Conservation (phyloP, 2,329 filamentous ascomycete species). For the Phoma sp. region DNA sequence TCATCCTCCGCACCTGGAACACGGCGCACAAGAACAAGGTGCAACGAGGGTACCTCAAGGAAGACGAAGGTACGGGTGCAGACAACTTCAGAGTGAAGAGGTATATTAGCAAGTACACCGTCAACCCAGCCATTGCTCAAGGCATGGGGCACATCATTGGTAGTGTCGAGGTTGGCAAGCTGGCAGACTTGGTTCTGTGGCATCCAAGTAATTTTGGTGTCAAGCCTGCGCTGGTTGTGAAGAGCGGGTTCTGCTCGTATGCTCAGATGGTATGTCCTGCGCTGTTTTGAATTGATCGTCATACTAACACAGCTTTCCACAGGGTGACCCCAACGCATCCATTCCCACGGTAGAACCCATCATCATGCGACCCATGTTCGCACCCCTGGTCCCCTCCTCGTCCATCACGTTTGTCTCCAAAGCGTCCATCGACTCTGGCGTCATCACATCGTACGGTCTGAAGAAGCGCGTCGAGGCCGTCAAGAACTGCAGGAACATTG, state of each 20-base stretch:
- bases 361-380: slow-evolving; percentile 86
- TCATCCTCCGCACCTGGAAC: slow-evolving; percentile 92
- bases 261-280: slow-evolving; percentile 75
- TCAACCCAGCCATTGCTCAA: slow-evolving; percentile 91
- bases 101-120: slow-evolving; percentile 94
- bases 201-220: slow-evolving; percentile 83
- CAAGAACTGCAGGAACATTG: slow-evolving; percentile 73
- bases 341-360: slow-evolving; percentile 90
- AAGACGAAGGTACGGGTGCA: slow-evolving; percentile 79
- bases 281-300: neutral
- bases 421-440: slow-evolving; percentile 71
- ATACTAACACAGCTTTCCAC: slow-evolving; percentile 8
- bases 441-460: slow-evolving; percentile 75
- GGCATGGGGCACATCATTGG: slow-evolving; percentile 89
- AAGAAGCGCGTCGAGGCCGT: slow-evolving; percentile 83
- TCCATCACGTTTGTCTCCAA: slow-evolving; percentile 85
- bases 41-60: slow-evolving; percentile 76
- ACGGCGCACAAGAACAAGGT: slow-evolving; percentile 96
- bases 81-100: slow-evolving; percentile 94
- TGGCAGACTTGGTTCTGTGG: slow-evolving; percentile 91
- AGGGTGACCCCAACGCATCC: slow-evolving; percentile 60
- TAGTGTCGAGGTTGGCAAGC: slow-evolving; percentile 85
- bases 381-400: slow-evolving; percentile 72
- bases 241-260: slow-evolving; percentile 85
- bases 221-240: slow-evolving; percentile 82